Conservation (phyloP, 805 yeast genomes). For the Saccharomycopsis sp. region DNA sequence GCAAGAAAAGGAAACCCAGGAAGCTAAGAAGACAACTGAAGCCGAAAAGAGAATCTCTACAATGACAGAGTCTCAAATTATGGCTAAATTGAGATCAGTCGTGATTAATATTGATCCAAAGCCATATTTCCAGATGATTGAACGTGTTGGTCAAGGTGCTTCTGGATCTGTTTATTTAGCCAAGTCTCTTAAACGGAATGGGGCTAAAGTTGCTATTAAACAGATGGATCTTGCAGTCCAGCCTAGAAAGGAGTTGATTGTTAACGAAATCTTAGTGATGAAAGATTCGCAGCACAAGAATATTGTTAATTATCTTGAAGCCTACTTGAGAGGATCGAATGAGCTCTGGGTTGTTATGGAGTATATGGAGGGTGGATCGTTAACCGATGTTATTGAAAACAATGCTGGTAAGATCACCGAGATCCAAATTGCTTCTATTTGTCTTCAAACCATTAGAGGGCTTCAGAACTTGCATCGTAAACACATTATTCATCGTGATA, state of each 20-base stretch:
- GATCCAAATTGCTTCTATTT: slow-evolving; percentile 85
- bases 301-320: slow-evolving; percentile 90
- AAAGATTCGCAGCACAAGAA: slow-evolving; percentile 91
- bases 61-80: slow-evolving; percentile 80
- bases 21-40: slow-evolving; percentile 11
- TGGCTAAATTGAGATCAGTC: slow-evolving; percentile 74
- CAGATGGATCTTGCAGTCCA: slow-evolving; percentile 90
- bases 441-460: slow-evolving; percentile 86
- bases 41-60: slow-evolving; percentile 47
- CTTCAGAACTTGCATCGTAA: slow-evolving; percentile 86
- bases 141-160: slow-evolving; percentile 96
- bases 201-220: slow-evolving; percentile 83
- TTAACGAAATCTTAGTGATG: slow-evolving; percentile 95
- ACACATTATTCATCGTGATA: slow-evolving; percentile 93
- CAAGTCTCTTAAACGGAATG: slow-evolving; percentile 47
- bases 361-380: slow-evolving; percentile 97
- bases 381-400: slow-evolving; percentile 92
- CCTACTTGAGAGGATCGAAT: slow-evolving; percentile 68
- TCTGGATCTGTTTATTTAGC: slow-evolving; percentile 93
- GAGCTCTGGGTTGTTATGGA: slow-evolving; percentile 99
- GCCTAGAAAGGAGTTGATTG: slow-evolving; percentile 90
- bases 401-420: slow-evolving; percentile 67
- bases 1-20: not conserved
- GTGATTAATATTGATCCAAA: slow-evolving; percentile 85
- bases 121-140: slow-evolving; percentile 66